A percentile compares a stretch with the other conserved stretches of the same genome.
These are phyloP conservation scores for Zancudomyces culisetae DNA, from an alignment of 371 early-diverging fungal species.

Conservation along the genomic window DNA sequence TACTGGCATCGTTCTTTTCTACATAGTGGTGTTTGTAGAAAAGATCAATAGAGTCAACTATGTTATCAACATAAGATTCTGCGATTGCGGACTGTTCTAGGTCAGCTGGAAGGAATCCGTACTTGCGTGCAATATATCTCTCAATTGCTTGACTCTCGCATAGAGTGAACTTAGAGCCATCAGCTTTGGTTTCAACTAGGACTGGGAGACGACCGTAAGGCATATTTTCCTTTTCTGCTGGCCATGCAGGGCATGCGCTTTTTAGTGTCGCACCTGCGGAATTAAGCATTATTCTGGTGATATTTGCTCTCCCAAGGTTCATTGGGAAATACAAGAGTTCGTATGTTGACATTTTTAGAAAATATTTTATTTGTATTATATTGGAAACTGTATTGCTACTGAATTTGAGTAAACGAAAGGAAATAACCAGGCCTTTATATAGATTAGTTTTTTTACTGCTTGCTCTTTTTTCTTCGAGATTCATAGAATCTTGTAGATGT, in stretches of 20 bases:
- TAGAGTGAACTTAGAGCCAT: conserved; percentile 18
- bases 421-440: not conserved
- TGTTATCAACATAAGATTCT: conserved; percentile 13
- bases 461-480: no score
- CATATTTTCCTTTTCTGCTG: conserved; percentile 18
- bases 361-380: no score
- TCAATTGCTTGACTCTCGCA: conserved; percentile 27
- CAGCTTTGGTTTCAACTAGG: conserved; percentile 20
- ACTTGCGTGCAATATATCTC: conserved; percentile 27
- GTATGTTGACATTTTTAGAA: not conserved
- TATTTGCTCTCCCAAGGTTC: not conserved
- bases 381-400: no score
- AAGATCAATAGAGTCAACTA: not conserved
- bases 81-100: conserved; percentile 6
- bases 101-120: conserved; percentile 17
- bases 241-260: conserved; percentile 24
- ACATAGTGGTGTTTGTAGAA: no score
- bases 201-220: conserved; percentile 34
- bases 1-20: no score
- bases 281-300: conserved; percentile 1
- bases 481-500: no score
- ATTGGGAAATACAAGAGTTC: conserved; percentile 1
- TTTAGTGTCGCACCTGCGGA: not conserved
- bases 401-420: no score
- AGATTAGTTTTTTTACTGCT: not conserved